Percentiles rank a stretch among this genome's conserved stretches.
Conservation (phyloP, 257 asterid genomes). For the Jacaranda mimosifolia region DNA sequence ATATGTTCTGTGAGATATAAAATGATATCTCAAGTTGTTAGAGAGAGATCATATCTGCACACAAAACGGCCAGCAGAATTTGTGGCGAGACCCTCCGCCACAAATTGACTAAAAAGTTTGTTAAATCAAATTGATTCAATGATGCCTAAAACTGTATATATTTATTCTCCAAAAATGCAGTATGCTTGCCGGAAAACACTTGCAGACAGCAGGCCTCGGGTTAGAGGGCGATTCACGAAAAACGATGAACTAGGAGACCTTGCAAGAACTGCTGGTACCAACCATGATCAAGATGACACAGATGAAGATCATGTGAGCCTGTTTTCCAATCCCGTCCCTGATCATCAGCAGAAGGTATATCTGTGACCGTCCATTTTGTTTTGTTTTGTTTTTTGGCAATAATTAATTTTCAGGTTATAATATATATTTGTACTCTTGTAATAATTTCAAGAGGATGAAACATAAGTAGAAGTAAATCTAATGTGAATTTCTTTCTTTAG, state of each 20-base stretch:
- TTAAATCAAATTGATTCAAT: too few relatives aligned
- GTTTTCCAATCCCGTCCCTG: conserved; percentile 38
- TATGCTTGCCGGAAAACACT: conserved; percentile 94
- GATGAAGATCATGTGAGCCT: conserved; percentile 60
- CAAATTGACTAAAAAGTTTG: too few relatives aligned
- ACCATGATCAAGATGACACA: conserved; percentile 65
- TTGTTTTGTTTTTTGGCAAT: too few relatives aligned
- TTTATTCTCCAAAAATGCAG: conserved; percentile 44
- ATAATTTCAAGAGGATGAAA: too few relatives aligned
- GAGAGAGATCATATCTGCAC: too few relatives aligned
- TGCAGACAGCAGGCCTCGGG: conserved; percentile 96
- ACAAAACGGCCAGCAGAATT: too few relatives aligned
- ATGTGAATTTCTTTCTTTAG: conserved; percentile 22
- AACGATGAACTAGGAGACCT: conserved; percentile 75
- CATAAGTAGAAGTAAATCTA: not conserved
- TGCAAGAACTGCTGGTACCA: conserved; percentile 51
- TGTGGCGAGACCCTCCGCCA: too few relatives aligned
- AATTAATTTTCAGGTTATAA: too few relatives aligned
- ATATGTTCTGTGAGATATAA: too few relatives aligned
- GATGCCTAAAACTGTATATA: too few relatives aligned
- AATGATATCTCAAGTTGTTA: too few relatives aligned
- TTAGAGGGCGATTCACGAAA: conserved; percentile 88
- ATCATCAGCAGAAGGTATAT: conserved; percentile 46
- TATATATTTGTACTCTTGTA: too few relatives aligned
- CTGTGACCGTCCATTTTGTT: not conserved